A percentile compares a stretch with the other conserved stretches of the same genome.
Conservation (phyloP, 2,329 filamentous ascomycete species). For the Fusarium sp. region DNA sequence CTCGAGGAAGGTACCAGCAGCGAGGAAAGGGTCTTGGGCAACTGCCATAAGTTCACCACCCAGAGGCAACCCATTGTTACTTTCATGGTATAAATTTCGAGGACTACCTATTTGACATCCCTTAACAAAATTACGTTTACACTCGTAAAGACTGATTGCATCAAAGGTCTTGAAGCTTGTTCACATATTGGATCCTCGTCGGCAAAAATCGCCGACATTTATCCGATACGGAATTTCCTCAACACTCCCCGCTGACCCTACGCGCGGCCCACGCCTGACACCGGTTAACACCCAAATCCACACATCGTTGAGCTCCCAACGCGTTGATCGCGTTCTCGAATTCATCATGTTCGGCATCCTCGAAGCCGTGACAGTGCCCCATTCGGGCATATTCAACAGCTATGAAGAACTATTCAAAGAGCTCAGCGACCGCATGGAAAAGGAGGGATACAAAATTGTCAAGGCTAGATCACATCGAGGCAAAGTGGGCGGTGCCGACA, state of each 20-base stretch:
- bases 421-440: constrained; percentile 57
- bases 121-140: too few species aligned
- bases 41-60: too few species aligned
- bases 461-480: constrained; percentile 59
- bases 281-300: constrained; percentile 48
- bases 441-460: constrained; percentile 61
- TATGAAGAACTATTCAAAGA: constrained; percentile 59
- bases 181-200: background rate
- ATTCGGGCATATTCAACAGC: constrained; percentile 54
- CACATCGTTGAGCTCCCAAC: constrained; percentile 48
- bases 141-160: too few species aligned
- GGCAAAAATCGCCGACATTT: constrained; percentile 36
- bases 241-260: constrained; percentile 35
- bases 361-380: constrained; percentile 55
- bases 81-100: too few species aligned
- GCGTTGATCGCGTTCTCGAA: constrained; percentile 44
- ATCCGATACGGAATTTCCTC: constrained; percentile 45
- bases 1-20: too few species aligned
- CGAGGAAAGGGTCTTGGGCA: too few species aligned
- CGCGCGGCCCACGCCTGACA: constrained; percentile 46
- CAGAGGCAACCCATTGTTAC: too few species aligned
- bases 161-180: too few species aligned
- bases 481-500: constrained; percentile 56
- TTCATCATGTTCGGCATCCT: constrained; percentile 60
- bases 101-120: too few species aligned